Evolutionary conservation across 2,329 filamentous ascomycete genomes (phyloP).

Genomic region (Lachnellula arida): DNA sequence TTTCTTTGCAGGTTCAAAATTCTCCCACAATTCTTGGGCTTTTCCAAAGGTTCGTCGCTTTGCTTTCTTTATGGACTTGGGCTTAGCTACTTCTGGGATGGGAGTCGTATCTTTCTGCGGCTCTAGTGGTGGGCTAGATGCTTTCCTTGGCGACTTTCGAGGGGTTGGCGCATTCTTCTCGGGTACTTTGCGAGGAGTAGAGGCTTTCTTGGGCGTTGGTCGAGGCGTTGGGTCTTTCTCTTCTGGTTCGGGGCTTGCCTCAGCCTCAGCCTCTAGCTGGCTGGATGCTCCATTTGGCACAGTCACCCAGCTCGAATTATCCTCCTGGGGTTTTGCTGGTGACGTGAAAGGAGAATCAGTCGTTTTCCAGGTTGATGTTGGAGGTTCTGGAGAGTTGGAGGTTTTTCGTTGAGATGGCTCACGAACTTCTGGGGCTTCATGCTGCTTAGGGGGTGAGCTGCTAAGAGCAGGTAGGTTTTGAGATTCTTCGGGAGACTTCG

Average conservation of each 20-base stretch:
- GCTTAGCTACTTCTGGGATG: neutral
- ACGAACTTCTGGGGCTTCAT: neutral
- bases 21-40: constrained; percentile 19
- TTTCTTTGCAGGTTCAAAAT: constrained; percentile 10
- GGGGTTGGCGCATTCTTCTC: neutral
- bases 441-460: neutral
- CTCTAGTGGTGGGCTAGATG: neutral
- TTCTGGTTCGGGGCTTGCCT: neutral
- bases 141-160: neutral
- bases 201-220: neutral
- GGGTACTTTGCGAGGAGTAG: neutral
- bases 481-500: constrained; percentile 1
- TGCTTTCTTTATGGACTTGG: neutral
- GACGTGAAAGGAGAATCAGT: constrained; percentile 1
- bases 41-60: constrained; percentile 2
- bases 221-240: neutral
- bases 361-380: constrained; percentile 25
- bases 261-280: neutral
- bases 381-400: constrained; percentile 3
- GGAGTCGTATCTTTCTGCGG: neutral
- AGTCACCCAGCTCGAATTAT: constrained; percentile 10
- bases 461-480: neutral
- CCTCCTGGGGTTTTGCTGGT: neutral
- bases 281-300: constrained; percentile 2
- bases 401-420: neutral